A percentile compares a stretch with the other conserved stretches of the same genome.
phyloP scores from a whole-genome alignment of 306 rosid genomes.

The Lathyrus tuberosus region DNA sequence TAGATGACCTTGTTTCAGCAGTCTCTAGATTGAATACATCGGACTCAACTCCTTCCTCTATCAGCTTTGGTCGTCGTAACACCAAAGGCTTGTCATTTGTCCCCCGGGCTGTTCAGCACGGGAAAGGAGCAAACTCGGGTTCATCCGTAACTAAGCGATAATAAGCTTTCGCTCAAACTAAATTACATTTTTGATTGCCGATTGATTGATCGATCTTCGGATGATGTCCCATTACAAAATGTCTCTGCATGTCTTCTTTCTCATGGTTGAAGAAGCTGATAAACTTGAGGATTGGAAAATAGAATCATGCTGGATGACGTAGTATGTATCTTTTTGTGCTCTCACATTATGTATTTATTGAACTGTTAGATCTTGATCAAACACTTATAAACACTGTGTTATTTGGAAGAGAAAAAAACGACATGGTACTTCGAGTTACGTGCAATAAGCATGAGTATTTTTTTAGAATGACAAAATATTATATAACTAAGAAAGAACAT shows the following conservation, averaged over 20 bases:
- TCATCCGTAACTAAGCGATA: conserved; percentile 40
- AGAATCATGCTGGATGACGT: conserved; percentile 29
- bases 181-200: conserved; percentile 14
- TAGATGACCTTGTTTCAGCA: conserved; percentile 73
- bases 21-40: conserved; percentile 82
- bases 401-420: too few relatives aligned
- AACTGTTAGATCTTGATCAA: too few relatives aligned
- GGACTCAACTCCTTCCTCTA: conserved; percentile 69
- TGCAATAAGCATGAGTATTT: too few relatives aligned
- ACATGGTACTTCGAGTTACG: too few relatives aligned
- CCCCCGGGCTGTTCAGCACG: conserved; percentile 73
- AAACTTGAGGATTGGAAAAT: conserved; percentile 20
- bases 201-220: conserved; percentile 6
- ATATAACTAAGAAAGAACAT: too few relatives aligned
- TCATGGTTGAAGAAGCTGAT: conserved; percentile 33
- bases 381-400: too few relatives aligned
- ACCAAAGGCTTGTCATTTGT: conserved; percentile 64
- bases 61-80: conserved; percentile 87
- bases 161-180: conserved; percentile 18
- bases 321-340: conserved; percentile 22
- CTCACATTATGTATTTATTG: background rate
- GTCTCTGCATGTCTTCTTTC: conserved; percentile 24
- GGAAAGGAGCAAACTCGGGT: conserved; percentile 49
- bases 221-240: conserved; percentile 19
- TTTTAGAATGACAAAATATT: too few relatives aligned